Evolutionary conservation across 345 rosid species (phyloP).

Genomic region (Eutrema heterophyllum): DNA sequence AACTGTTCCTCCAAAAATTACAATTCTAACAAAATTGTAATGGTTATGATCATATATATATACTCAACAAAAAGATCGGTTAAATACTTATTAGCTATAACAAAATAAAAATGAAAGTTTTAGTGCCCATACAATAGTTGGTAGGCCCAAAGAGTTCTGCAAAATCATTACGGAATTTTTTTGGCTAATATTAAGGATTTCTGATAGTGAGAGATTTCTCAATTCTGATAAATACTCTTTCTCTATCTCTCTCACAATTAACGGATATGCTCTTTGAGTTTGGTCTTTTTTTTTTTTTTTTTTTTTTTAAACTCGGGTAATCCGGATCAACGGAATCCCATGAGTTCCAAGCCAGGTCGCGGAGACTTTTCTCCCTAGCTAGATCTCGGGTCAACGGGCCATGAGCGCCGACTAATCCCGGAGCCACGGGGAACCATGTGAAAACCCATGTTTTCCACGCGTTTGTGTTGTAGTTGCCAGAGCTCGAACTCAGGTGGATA

Average conservation of each 20-base stretch:
- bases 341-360: too few relatives aligned
- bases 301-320: too few relatives aligned
- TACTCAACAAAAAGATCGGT: background rate
- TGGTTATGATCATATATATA: background rate
- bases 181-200: background rate
- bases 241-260: background rate
- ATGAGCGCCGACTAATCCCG: too few relatives aligned
- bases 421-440: too few relatives aligned
- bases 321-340: too few relatives aligned
- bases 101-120: background rate
- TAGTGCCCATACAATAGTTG: background rate
- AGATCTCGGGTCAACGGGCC: too few relatives aligned
- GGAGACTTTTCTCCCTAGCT: too few relatives aligned
- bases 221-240: background rate
- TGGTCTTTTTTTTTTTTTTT: too few relatives aligned
- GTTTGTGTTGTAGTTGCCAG: too few relatives aligned
- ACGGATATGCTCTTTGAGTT: constrained; percentile 9
- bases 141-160: background rate
- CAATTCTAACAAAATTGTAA: background rate
- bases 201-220: background rate
- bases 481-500: too few relatives aligned
- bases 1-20: background rate
- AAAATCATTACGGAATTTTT: background rate
- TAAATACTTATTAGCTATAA: background rate
- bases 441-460: too few relatives aligned